Percentiles rank a stretch among this genome's conserved stretches.
These are phyloP conservation scores for Zopfia rhizophila DNA, from an alignment of 2,329 filamentous ascomycete species.

Conservation along the genomic window DNA sequence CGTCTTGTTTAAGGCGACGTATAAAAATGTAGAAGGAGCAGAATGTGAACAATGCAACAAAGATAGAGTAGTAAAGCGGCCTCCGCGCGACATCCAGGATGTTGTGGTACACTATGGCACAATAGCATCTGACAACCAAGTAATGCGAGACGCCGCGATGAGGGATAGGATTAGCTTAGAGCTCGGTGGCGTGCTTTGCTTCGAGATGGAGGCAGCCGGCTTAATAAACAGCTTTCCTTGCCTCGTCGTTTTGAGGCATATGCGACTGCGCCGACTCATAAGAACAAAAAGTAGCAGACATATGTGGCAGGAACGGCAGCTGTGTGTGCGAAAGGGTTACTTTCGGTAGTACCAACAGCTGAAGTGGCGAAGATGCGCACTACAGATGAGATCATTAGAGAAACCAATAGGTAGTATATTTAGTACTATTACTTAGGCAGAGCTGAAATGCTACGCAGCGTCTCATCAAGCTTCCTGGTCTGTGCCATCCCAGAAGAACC, in stretches of 20 bases:
- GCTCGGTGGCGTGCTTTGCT: slow-evolving; percentile 21
- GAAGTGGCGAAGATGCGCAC: too few species aligned
- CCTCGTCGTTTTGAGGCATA: slow-evolving; percentile 23
- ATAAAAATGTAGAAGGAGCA: slow-evolving; percentile 11
- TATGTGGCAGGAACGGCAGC: too few species aligned
- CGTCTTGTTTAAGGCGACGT: slow-evolving; percentile 16
- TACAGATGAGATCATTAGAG: too few species aligned
- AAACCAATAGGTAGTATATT: too few species aligned
- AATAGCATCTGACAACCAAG: slow-evolving; percentile 18
- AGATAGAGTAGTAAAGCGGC: slow-evolving; percentile 8
- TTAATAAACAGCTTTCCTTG: slow-evolving; percentile 28
- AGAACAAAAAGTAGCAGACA: slow-evolving; percentile 24
- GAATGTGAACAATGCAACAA: slow-evolving; percentile 10
- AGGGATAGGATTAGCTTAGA: slow-evolving; percentile 16
- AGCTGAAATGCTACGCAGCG: too few species aligned
- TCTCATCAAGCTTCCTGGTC: too few species aligned
- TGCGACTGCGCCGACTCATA: slow-evolving; percentile 27
- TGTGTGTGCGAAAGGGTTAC: slow-evolving; percentile 21
- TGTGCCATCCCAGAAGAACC: too few species aligned
- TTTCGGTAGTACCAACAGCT: slow-evolving; percentile 10
- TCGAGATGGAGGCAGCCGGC: too few species aligned
- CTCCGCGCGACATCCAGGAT: neutral
- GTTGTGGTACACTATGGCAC: slow-evolving; percentile 17
- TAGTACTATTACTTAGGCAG: too few species aligned
- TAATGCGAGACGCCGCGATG: slow-evolving; percentile 18